phyloP scores from a whole-genome alignment of 75 land plant species.

The Sequoia sempervirens region DNA sequence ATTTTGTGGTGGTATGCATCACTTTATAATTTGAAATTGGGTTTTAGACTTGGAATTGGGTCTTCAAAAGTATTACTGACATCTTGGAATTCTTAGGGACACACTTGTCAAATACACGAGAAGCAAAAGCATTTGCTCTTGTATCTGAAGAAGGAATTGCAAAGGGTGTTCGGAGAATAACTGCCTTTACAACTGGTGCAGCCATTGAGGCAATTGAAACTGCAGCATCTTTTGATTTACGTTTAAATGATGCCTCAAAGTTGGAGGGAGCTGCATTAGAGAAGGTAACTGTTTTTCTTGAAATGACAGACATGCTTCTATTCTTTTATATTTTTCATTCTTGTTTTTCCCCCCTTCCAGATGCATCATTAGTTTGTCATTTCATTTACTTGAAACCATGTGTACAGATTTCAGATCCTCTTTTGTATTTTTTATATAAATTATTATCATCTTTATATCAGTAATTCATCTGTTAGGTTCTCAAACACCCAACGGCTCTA shows the following conservation, averaged over 20 bases:
- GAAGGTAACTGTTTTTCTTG: conserved; percentile 44
- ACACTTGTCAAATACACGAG: conserved; percentile 85
- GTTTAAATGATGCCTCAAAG: conserved; percentile 59
- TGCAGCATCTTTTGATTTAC: conserved; percentile 46
- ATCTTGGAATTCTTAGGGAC: conserved; percentile 49
- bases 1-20: conserved; percentile 80
- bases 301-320: not conserved
- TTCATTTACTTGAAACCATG: not conserved
- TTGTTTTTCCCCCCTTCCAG: not conserved
- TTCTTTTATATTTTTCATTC: not conserved
- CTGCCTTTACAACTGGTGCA: conserved; percentile 70
- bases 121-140: conserved; percentile 90
- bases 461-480: not conserved
- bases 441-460: too few species aligned
- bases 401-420: not conserved
- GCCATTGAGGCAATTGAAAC: conserved; percentile 68
- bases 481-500: not conserved
- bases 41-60: not conserved
- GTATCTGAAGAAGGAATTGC: conserved; percentile 98
- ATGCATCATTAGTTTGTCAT: not conserved
- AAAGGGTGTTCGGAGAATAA: conserved; percentile 83
- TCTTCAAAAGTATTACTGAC: not conserved
- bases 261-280: conserved; percentile 53
- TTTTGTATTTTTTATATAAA: not conserved
- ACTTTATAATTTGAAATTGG: not conserved